phyloP scores from a whole-genome alignment of 345 rosid genomes.

The Eucalyptus sp. region DNA sequence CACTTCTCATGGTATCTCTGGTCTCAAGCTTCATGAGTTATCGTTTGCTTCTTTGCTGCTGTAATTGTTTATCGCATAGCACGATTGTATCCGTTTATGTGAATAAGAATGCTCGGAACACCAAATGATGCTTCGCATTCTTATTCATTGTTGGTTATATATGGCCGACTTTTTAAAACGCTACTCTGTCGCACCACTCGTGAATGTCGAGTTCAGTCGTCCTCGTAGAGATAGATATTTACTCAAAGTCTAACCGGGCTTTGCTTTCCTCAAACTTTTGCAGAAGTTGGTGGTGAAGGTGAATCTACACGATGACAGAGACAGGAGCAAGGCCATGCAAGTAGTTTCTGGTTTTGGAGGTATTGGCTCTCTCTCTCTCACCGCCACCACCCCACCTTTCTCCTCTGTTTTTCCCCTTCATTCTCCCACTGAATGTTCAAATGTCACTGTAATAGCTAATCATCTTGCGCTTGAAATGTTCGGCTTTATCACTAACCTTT shows the following conservation, averaged over 20 bases:
- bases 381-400: too few relatives aligned
- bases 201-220: background rate
- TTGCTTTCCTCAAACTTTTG: background rate
- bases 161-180: background rate
- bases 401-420: background rate
- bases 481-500: background rate
- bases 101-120: background rate
- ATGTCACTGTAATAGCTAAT: background rate
- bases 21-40: background rate
- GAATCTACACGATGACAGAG: background rate
- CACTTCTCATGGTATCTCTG: background rate
- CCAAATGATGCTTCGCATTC: background rate
- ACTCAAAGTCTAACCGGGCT: background rate
- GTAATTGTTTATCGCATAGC: background rate
- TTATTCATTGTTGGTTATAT: background rate
- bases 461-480: background rate
- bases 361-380: background rate
- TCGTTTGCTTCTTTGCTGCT: background rate
- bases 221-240: background rate
- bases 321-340: background rate
- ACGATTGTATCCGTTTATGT: background rate
- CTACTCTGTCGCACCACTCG: background rate
- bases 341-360: background rate
- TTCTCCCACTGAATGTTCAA: background rate
- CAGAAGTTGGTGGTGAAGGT: slow-evolving; percentile 1